These are phyloP conservation scores for Salix arbutifolia DNA, from an alignment of 345 rosid species.

Conservation along the genomic window DNA sequence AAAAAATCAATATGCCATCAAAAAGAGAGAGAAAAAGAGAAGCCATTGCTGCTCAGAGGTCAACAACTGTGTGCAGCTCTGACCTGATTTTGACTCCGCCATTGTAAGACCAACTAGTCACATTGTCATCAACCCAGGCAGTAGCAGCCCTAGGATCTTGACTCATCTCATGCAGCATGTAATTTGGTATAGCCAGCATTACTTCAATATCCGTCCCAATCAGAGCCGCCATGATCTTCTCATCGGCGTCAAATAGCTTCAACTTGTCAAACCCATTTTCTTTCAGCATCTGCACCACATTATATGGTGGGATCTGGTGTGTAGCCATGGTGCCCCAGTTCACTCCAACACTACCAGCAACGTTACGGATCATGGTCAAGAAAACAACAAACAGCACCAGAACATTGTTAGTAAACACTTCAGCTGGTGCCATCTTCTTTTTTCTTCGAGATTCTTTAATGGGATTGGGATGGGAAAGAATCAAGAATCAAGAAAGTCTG, in stretches of 20 bases:
- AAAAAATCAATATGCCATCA: no score
- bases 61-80: background rate
- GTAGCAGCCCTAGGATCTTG: constrained; percentile 10
- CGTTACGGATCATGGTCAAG: background rate
- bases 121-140: constrained; percentile 25
- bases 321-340: constrained; percentile 47
- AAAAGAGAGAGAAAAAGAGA: background rate
- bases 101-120: constrained; percentile 16
- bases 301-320: constrained; percentile 31
- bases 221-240: constrained; percentile 25
- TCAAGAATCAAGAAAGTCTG: constrained; percentile 10
- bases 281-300: constrained; percentile 33
- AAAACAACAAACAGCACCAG: constrained; percentile 10
- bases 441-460: constrained; percentile 5
- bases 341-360: constrained; percentile 23
- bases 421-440: constrained; percentile 11
- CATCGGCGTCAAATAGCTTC: constrained; percentile 43
- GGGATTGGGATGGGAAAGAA: constrained; percentile 2
- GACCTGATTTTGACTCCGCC: constrained; percentile 30
- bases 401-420: background rate
- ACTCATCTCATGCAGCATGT: constrained; percentile 19
- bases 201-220: constrained; percentile 44
- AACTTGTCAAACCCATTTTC: constrained; percentile 39
- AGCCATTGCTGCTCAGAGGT: background rate
- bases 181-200: constrained; percentile 38